A percentile compares a stretch with the other conserved stretches of the same genome.
These are phyloP conservation scores for Mycena vulgaris DNA, from an alignment of 768 basidiomycete species.

Conservation along the genomic window DNA sequence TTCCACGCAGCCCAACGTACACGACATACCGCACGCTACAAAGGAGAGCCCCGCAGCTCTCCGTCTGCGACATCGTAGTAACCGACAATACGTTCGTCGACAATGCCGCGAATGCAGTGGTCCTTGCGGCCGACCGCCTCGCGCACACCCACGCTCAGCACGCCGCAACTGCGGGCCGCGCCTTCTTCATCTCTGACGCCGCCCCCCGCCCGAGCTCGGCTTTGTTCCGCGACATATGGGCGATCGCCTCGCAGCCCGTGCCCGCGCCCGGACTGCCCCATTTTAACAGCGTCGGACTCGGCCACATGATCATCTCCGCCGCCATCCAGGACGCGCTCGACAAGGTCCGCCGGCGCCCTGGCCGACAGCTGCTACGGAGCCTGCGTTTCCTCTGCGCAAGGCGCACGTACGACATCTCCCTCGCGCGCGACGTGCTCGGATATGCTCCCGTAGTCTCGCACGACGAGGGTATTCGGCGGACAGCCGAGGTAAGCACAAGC, in stretches of 20 bases:
- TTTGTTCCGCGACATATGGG: constrained; percentile 59
- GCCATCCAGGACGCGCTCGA: constrained; percentile 53
- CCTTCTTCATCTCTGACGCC: constrained; percentile 70
- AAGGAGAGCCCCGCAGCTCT: background rate
- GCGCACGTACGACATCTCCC: constrained; percentile 65
- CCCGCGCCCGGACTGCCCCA: background rate
- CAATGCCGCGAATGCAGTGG: constrained; percentile 68
- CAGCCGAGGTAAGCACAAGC: constrained; percentile 44
- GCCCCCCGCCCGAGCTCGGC: constrained; percentile 70
- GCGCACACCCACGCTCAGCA: constrained; percentile 50
- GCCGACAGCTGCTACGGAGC: constrained; percentile 57
- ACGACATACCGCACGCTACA: constrained; percentile 57
- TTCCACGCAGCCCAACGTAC: constrained; percentile 50
- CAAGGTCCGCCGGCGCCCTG: constrained; percentile 53
- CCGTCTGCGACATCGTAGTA: constrained; percentile 61
- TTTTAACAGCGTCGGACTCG: background rate
- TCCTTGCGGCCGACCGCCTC: constrained; percentile 67
- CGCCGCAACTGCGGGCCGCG: constrained; percentile 62
- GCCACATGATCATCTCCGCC: constrained; percentile 54
- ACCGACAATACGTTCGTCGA: constrained; percentile 70
- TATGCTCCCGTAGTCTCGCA: constrained; percentile 66
- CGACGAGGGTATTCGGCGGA: constrained; percentile 61
- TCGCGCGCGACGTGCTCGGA: constrained; percentile 62
- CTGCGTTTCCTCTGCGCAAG: constrained; percentile 58
- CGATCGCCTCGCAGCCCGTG: constrained; percentile 17